Percentiles rank a stretch among this genome's conserved stretches.
Conservation (phyloP, 1,139 yeast genomes). For the Meyerozyma guilliermondii region DNA sequence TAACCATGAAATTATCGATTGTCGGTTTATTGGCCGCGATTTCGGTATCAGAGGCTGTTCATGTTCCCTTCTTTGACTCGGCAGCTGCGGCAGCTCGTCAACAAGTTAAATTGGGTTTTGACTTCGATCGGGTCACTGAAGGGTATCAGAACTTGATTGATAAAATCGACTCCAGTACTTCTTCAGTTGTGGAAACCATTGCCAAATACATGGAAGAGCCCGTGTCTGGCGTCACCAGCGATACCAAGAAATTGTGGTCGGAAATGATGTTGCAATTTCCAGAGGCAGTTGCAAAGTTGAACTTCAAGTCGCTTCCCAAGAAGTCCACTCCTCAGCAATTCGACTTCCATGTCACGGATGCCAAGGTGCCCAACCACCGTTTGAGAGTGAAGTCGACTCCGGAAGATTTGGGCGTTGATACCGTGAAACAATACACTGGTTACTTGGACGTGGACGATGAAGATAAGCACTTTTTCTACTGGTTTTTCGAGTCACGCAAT, state of each 20-base stretch:
- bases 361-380: slow-evolving; percentile 47
- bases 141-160: slow-evolving; percentile 14
- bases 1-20: slow-evolving; percentile 4
- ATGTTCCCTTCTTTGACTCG: slow-evolving; percentile 22
- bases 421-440: slow-evolving; percentile 79
- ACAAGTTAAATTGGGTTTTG: slow-evolving; percentile 18
- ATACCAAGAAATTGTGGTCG: slow-evolving; percentile 50
- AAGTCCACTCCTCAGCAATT: slow-evolving; percentile 35
- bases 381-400: slow-evolving; percentile 62
- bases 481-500: slow-evolving; percentile 88
- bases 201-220: slow-evolving; percentile 43
- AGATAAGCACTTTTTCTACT: slow-evolving; percentile 75
- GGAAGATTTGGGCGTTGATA: slow-evolving; percentile 64
- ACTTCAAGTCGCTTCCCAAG: slow-evolving; percentile 47
- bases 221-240: slow-evolving; percentile 40
- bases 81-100: slow-evolving; percentile 22
- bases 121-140: slow-evolving; percentile 11
- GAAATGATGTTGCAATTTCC: slow-evolving; percentile 60
- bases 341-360: slow-evolving; percentile 50
- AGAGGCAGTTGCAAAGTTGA: slow-evolving; percentile 41
- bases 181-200: slow-evolving; percentile 24
- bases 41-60: slow-evolving; percentile 24
- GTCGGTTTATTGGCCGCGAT: slow-evolving; percentile 21
- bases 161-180: slow-evolving; percentile 15
- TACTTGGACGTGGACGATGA: slow-evolving; percentile 80